Base-by-base conservation (phyloP, 2,329 filamentous ascomycete genomes). In the Clarireedia sp. region DNA sequence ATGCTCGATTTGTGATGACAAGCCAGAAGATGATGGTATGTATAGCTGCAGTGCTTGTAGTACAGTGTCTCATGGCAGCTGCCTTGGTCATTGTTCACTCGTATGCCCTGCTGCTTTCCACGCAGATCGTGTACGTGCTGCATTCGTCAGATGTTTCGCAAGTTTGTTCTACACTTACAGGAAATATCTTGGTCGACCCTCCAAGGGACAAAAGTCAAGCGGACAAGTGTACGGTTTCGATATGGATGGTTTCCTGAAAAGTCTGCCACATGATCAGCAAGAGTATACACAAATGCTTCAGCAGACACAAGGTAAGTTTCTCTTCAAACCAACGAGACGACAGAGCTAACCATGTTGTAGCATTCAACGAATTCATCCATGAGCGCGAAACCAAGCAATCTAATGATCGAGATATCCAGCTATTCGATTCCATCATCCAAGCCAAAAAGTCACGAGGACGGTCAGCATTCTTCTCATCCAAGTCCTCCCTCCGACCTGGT, bases 401-500 rank as follows among this genome's bases (percentile, higher is more conserved):
- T 0, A 77, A 81, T 7, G 78, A 87, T 59, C 79, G 87, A 0
- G 71, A 77, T 2, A 83, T 92, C 64, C 86, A 86, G 55, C 78
- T 94, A 1, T 94, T 94, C 64, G 89, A 94, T 69, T 87, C 91
- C 69, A 84, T 94, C 64, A 89, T 94, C 64, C 76, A 92, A 51
- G 87, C 87, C 33, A 94, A 94, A 74, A 77, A 77, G 58, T 81
- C 81, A 59, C 74, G 80, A 44, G 87, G 84, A 38, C 78, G 81
- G 9, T 75, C 83, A 9, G 81, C 80, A 9, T 83, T 81, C 5
- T 78, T 68, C 54, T 61, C 64, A 12, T 60, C 62, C 2, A 67
- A 66, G 51, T 58, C 61, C 9, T 61, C 63, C 0, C 60, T 56
- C 33, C 64, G 64, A 44, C 73, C 80, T 3, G 77, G 77, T 33